Conservation (phyloP, 208 protist genomes). For the Crithidia fasciculata region DNA sequence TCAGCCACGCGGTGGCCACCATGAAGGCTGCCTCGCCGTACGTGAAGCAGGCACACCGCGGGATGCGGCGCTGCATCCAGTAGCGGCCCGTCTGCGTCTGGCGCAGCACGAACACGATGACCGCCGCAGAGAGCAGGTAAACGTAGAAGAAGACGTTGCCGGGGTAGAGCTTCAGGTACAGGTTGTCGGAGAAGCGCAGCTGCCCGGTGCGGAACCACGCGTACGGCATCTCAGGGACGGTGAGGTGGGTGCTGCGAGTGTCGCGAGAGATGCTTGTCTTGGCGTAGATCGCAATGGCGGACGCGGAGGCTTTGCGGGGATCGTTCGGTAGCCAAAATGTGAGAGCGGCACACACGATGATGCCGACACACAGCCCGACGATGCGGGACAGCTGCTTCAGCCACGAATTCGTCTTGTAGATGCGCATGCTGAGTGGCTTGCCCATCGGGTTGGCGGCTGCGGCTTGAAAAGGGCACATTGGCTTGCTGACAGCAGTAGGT, state of each 20-base stretch:
- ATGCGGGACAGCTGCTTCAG: slow-evolving; percentile 15
- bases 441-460: slow-evolving; percentile 12
- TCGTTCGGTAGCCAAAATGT: slow-evolving; percentile 65
- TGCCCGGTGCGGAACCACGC: slow-evolving; percentile 49
- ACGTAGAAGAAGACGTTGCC: slow-evolving; percentile 69
- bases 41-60: slow-evolving; percentile 22
- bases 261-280: slow-evolving; percentile 1
- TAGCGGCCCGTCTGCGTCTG: slow-evolving; percentile 20
- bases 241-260: slow-evolving; percentile 2
- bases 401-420: background rate
- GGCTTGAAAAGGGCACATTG: background rate
- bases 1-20: slow-evolving; percentile 32
- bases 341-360: slow-evolving; percentile 33
- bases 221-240: slow-evolving; percentile 49
- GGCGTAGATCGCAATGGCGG: slow-evolving; percentile 35
- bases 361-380: slow-evolving; percentile 12
- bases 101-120: slow-evolving; percentile 36
- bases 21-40: slow-evolving; percentile 36
- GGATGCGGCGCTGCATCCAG: slow-evolving; percentile 32
- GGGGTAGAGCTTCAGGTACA: slow-evolving; percentile 64
- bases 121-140: slow-evolving; percentile 40
- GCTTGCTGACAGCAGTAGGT: too few relatives aligned
- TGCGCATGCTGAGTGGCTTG: slow-evolving; percentile 4
- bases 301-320: slow-evolving; percentile 28
- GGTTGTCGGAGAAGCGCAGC: slow-evolving; percentile 28